Percentiles rank a stretch among this genome's conserved stretches.
Conservation (phyloP, 768 basidiomycete genomes). For the Mycena albidolilacea region DNA sequence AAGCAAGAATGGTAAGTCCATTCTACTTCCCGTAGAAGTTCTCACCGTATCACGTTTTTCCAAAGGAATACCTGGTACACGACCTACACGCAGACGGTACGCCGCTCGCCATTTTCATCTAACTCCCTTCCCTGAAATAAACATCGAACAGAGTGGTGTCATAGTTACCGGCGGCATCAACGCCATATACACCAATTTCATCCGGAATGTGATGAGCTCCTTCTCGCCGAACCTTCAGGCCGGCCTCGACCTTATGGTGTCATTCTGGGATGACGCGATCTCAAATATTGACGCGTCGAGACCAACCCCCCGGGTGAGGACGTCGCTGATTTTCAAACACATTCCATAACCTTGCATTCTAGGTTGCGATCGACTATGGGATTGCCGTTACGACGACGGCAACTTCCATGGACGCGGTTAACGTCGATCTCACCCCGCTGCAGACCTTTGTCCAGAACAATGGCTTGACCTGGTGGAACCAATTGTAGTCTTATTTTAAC, state of each 20-base stretch:
- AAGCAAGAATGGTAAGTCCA: too few species aligned
- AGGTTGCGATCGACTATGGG: conserved; percentile 15
- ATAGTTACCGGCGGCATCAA: conserved; percentile 19
- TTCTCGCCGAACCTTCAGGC: conserved; percentile 7
- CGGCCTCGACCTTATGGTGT: neutral
- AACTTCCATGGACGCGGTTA: neutral
- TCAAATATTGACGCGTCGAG: neutral
- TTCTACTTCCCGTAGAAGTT: too few species aligned
- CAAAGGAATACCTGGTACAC: conserved; percentile 31
- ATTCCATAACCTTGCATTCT: neutral
- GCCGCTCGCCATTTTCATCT: neutral
- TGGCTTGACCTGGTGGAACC: conserved; percentile 17
- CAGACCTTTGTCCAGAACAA: neutral
- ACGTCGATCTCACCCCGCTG: neutral
- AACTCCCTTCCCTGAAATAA: too few species aligned
- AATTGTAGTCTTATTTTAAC: neutral
- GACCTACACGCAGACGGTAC: conserved; percentile 14
- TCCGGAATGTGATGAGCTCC: conserved; percentile 16
- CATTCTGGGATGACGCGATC: conserved; percentile 15
- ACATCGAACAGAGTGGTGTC: conserved; percentile 13
- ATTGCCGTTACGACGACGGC: neutral
- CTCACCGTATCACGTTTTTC: too few species aligned
- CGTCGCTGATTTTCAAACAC: neutral
- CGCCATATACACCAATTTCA: conserved; percentile 27
- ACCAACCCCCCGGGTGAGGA: neutral